A percentile compares a stretch with the other conserved stretches of the same genome.
phyloP scores from a whole-genome alignment of 2,329 filamentous ascomycete genomes.

The Sporothrix schenckii region DNA sequence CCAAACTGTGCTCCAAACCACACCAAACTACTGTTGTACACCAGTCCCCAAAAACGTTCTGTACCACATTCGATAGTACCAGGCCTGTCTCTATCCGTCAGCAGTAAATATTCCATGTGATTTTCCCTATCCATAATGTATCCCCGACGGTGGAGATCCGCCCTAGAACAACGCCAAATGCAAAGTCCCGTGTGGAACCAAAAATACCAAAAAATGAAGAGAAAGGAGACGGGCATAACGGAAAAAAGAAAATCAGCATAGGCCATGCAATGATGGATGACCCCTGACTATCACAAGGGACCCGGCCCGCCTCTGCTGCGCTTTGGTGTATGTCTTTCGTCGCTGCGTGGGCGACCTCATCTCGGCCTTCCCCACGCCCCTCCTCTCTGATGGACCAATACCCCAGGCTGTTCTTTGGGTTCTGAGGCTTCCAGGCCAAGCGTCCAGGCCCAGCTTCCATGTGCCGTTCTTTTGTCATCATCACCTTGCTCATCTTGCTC shows the following conservation, averaged over 20 bases:
- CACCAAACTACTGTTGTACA: too few relatives aligned
- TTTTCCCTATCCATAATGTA: conserved; percentile 22
- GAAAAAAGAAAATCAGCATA: neutral
- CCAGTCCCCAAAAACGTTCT: neutral
- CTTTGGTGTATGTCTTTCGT: neutral
- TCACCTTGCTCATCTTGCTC: too few relatives aligned
- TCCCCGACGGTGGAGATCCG: neutral
- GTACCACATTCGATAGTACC: too few relatives aligned
- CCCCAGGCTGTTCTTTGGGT: neutral
- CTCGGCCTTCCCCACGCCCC: conserved; percentile 17
- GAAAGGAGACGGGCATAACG: neutral
- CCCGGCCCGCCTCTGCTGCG: neutral
- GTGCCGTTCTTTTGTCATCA: neutral
- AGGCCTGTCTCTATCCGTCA: neutral
- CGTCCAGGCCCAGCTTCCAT: neutral
- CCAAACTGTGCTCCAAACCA: too few relatives aligned
- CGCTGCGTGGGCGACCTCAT: conserved; percentile 2
- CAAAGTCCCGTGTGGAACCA: conserved; percentile 14
- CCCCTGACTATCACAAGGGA: conserved; percentile 29
- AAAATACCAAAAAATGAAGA: neutral
- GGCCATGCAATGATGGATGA: neutral
- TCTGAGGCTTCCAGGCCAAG: neutral
- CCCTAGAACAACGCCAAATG: conserved; percentile 21
- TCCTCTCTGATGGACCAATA: conserved; percentile 1
- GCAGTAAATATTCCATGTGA: conserved; percentile 24